Base-by-base conservation (phyloP, 495 filamentous ascomycete genomes). In the Aspergillus kassunensis region DNA sequence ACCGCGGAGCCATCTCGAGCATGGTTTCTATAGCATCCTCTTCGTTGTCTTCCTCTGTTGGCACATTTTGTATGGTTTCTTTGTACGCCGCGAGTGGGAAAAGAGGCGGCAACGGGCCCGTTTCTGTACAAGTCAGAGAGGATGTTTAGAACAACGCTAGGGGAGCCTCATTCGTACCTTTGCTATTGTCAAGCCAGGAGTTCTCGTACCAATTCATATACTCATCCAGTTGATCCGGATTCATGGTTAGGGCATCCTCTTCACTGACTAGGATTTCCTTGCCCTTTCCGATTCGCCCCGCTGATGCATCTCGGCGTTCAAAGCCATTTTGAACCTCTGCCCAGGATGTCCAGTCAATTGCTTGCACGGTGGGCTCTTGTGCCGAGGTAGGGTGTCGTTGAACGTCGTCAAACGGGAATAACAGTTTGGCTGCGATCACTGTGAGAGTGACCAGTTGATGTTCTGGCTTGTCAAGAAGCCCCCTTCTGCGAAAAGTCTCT, bases 181-280 rank as follows among this genome's bases (percentile, higher is more conserved):
- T 65, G 33, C 57, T 64, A 25, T 23, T 58, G 44, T 81, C 76
- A 40, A 87, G 61, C 80, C 85, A 95, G 24, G 74, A 89, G 56
- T 80, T 78, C 62, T 92, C 85, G 60, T 89, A 95, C 88, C 89
- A 97, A 64, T 91, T 83, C 75, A 98, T 74, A 53, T 95, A 95
- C 43, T 87, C 79, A 55, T 93, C 86, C 45, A 97, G 63, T 52
- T 95, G 80, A 9, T 72, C 62, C 15, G 76, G 74, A 1, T 70
- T 77, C 86, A 97, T 86, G 3, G 65, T 61, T 53, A 91, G 80
- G 2, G 89, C 75, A 44, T 95, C 86, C 1, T 73, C 67, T 18
- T 92, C 84, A 5, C 75, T 81, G 44, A 89, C 66, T 8, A 79
- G 63, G 34, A 79, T 71, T 41, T 73, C 72, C 19, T 70, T 59